Conservation (phyloP, 345 rosid genomes). For the Eucalyptus cloeziana region DNA sequence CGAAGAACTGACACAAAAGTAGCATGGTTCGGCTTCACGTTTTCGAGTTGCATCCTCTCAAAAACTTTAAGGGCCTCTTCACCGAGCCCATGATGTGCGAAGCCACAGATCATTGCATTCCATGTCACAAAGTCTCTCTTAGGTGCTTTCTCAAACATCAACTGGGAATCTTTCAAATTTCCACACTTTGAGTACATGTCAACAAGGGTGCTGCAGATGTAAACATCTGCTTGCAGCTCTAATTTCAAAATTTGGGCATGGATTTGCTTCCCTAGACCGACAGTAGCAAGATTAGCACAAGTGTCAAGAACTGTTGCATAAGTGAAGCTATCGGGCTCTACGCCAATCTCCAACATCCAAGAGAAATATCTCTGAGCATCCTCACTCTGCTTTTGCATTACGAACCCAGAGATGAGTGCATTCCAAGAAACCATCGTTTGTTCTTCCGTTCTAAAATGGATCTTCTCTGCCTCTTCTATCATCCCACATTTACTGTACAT, state of each 20-base stretch:
- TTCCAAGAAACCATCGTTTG: constrained; percentile 57
- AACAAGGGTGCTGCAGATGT: constrained; percentile 79
- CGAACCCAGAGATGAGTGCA: constrained; percentile 76
- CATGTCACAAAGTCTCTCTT: constrained; percentile 73
- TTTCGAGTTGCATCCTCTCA: constrained; percentile 40
- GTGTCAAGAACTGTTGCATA: constrained; percentile 80
- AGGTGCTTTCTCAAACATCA: constrained; percentile 57
- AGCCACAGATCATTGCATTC: constrained; percentile 91
- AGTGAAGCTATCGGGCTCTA: constrained; percentile 73
- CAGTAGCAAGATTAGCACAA: constrained; percentile 74
- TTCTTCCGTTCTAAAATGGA: constrained; percentile 45
- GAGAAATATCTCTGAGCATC: constrained; percentile 63
- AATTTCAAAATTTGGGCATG: constrained; percentile 75
- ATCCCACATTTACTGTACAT: constrained; percentile 84
- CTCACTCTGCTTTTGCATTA: constrained; percentile 57
- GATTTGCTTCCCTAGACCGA: constrained; percentile 78
- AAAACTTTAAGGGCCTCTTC: constrained; percentile 58
- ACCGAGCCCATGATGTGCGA: constrained; percentile 80
- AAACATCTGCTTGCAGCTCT: constrained; percentile 61
- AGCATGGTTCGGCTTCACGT: constrained; percentile 59
- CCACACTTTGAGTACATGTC: constrained; percentile 98
- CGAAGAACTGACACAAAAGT: constrained; percentile 87
- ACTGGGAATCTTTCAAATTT: constrained; percentile 55
- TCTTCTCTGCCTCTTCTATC: constrained; percentile 58
- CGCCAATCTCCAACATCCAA: constrained; percentile 51